Evolutionary conservation across 306 rosid species (phyloP).

Genomic region (Nissolia schottii): DNA sequence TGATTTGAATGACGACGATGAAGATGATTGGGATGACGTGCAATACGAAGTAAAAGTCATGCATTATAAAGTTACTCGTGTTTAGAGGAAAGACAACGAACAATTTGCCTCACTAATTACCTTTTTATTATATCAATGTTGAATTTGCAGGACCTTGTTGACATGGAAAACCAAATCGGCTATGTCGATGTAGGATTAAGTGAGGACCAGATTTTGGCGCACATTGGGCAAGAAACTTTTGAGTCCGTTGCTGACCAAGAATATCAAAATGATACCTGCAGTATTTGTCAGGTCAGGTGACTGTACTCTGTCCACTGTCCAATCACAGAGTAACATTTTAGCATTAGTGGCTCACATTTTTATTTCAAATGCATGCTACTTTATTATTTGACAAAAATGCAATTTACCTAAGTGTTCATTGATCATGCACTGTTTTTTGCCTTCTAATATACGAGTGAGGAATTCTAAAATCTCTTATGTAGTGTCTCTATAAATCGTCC

Average conservation of each 20-base stretch:
- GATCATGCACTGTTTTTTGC: no score
- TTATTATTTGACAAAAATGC: no score
- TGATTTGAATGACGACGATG: not conserved
- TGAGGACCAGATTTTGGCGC: not conserved
- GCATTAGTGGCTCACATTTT: no score
- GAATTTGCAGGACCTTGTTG: not conserved
- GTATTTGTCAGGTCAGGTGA: slow-evolving; percentile 36
- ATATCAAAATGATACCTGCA: not conserved
- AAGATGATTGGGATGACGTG: not conserved
- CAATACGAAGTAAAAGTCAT: slow-evolving; percentile 26
- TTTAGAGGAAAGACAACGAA: not conserved
- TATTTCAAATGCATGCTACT: no score
- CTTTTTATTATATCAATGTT: not conserved
- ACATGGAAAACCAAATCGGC: not conserved
- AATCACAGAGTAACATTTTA: no score
- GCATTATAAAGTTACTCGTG: not conserved
- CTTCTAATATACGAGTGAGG: no score
- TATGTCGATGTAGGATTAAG: not conserved
- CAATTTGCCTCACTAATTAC: not conserved
- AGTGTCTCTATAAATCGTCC: no score
- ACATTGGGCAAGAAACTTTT: not conserved
- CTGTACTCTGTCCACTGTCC: no score
- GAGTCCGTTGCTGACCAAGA: not conserved
- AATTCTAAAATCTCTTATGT: no score
- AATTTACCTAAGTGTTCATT: no score